A percentile compares a stretch with the other conserved stretches of the same genome.
These are phyloP conservation scores for Parsonsia alboflavescens DNA, from an alignment of 257 asterid species.

Conservation along the genomic window DNA sequence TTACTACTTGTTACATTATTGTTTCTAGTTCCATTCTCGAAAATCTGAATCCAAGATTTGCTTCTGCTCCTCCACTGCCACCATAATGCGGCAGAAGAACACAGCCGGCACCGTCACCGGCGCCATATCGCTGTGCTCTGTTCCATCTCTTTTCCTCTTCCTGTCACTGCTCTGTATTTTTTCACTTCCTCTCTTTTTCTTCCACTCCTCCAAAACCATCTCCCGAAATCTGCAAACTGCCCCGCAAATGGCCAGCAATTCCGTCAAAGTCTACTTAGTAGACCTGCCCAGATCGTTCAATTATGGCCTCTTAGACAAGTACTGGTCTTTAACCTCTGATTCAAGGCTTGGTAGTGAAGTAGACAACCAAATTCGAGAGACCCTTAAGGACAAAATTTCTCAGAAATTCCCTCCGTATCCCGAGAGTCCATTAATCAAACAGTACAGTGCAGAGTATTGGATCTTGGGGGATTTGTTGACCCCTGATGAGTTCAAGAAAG, in stretches of 20 bases:
- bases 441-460: constrained; percentile 98
- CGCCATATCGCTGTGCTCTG: constrained; percentile 12
- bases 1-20: too few species aligned
- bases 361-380: constrained; percentile 63
- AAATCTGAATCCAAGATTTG: not conserved
- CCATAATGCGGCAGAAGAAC: constrained; percentile 15
- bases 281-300: constrained; percentile 89
- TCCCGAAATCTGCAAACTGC: constrained; percentile 27
- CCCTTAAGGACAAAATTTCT: constrained; percentile 31
- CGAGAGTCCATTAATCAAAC: constrained; percentile 75
- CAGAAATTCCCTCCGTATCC: constrained; percentile 56
- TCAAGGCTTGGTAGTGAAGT: constrained; percentile 76
- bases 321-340: constrained; percentile 65
- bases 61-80: not conserved
- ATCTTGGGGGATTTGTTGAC: constrained; percentile 77
- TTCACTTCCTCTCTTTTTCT: constrained; percentile 38
- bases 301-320: constrained; percentile 66
- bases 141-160: constrained; percentile 52
- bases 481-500: constrained; percentile 34
- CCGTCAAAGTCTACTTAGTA: constrained; percentile 58
- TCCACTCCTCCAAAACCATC: constrained; percentile 28
- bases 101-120: not conserved
- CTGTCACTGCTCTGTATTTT: constrained; percentile 34
- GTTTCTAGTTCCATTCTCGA: not conserved
- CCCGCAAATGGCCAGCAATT: constrained; percentile 26